Evolutionary conservation across 441 rosid genomes (phyloP).

Genomic region (Euphorbia schlechtendalii): DNA sequence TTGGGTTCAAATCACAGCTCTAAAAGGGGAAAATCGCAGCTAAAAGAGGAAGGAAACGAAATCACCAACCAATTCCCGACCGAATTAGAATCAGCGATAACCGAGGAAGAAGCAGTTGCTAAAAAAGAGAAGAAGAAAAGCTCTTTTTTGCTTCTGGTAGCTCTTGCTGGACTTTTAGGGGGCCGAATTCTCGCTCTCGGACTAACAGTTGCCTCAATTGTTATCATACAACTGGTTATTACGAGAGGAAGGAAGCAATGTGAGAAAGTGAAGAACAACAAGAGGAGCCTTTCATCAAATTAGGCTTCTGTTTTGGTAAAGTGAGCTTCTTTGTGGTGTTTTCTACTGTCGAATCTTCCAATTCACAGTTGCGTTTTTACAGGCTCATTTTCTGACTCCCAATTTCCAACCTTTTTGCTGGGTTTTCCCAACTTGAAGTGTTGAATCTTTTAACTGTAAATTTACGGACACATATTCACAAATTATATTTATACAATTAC

Average conservation of each 20-base stretch:
- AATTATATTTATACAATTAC: slow-evolving; percentile 1
- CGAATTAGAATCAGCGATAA: slow-evolving; percentile 10
- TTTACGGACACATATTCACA: slow-evolving; percentile 22
- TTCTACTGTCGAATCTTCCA: slow-evolving; percentile 16
- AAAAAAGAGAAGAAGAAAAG: slow-evolving; percentile 24
- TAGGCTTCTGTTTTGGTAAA: not conserved
- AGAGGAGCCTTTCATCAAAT: not conserved
- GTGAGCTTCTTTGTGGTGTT: not conserved
- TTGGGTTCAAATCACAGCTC: no score
- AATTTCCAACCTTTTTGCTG: slow-evolving; percentile 18
- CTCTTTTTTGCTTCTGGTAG: slow-evolving; percentile 28
- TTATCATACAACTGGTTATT: slow-evolving; percentile 27
- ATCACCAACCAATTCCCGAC: slow-evolving; percentile 6
- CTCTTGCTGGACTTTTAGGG: slow-evolving; percentile 43
- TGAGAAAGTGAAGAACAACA: not conserved
- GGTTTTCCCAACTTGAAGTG: slow-evolving; percentile 15
- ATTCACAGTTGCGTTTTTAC: not conserved
- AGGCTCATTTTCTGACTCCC: not conserved
- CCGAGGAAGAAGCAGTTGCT: no score
- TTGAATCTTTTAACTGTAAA: slow-evolving; percentile 33
- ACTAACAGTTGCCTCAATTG: slow-evolving; percentile 40
- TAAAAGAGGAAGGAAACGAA: slow-evolving; percentile 8
- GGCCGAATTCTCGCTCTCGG: slow-evolving; percentile 54
- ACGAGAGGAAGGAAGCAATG: slow-evolving; percentile 17
- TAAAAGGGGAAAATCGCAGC: not conserved